Base-by-base conservation (phyloP, 2,329 filamentous ascomycete species). In the Phialophora macrospora region DNA sequence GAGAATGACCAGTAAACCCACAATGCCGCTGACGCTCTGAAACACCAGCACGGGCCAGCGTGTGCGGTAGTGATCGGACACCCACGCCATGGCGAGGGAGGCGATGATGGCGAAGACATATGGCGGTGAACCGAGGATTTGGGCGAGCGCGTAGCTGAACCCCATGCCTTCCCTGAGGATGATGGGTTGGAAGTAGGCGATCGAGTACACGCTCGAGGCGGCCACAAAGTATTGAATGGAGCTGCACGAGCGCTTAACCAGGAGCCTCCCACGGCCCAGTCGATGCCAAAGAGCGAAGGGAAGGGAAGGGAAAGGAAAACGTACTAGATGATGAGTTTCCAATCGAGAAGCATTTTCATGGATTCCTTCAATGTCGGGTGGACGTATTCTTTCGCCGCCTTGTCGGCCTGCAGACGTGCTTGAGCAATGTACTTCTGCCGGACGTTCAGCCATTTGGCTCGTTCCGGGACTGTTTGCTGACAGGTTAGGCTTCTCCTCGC, bases 1-100 rank as follows among this genome's bases (percentile, higher is more conserved):
- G 34, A 89, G 90, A 80, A 92, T 88, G 73, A 93, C 85, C 26
- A 87, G 84, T 5, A 93, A 78, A 1, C 90, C 90, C 63, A 91
- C 83, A 52, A 93, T 78, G 74, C 84, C 84, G 30, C 91, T 24
- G 12, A 75, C 24, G 4, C 64, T 65, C 34, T 76, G 72, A 24
- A 72, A 66, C 4, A 71, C 61, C 28, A 76, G 62, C 3, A 76
- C 64, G 1, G 72, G 72, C 0, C 68, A 72, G 2, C 75, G 71
- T 4, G 73, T 59, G 5, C 66, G 71, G 52, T 71, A 73, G 32
- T 68, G 71, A 63, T 77, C 75, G 0, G 71, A 70, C 4, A 73
- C 12, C 71, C 73, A 76, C 2, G 72, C 71, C 2, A 72, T 69
- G 0, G 55, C 60, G 26, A 64, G 67, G 57, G 72, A 71, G 4